These are phyloP conservation scores for Trichosporon inkin DNA, from an alignment of 1,284 basidiomycete genomes.

Conservation along the genomic window DNA sequence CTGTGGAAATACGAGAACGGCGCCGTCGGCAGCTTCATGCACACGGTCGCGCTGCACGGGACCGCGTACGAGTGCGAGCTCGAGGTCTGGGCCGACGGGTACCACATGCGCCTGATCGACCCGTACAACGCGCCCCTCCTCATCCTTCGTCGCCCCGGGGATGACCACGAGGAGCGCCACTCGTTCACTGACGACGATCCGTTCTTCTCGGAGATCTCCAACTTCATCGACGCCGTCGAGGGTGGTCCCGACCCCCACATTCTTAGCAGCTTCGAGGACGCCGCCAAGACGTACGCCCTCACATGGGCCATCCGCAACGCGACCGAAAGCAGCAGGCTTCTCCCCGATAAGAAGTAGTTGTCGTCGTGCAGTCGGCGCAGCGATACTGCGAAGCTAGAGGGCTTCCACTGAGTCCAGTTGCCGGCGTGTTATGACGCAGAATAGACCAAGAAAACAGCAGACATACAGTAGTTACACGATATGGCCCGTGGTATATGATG, in stretches of 20 bases:
- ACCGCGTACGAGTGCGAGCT: slow-evolving; percentile 88
- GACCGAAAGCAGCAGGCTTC: slow-evolving; percentile 25
- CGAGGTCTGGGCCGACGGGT: slow-evolving; percentile 79
- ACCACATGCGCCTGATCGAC: slow-evolving; percentile 67
- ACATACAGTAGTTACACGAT: no score
- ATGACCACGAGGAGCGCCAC: slow-evolving; percentile 73
- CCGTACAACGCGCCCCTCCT: slow-evolving; percentile 70
- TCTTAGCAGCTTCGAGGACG: slow-evolving; percentile 59
- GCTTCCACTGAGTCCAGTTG: no score
- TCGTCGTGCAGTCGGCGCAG: neutral
- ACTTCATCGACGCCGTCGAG: slow-evolving; percentile 76
- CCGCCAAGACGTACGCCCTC: slow-evolving; percentile 73
- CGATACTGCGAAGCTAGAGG: no score
- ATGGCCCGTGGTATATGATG: neutral
- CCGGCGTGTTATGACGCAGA: no score
- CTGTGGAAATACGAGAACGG: slow-evolving; percentile 79
- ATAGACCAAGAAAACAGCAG: neutral
- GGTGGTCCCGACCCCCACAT: slow-evolving; percentile 46
- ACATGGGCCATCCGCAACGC: slow-evolving; percentile 41
- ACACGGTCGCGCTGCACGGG: slow-evolving; percentile 82
- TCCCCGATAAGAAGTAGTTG: neutral
- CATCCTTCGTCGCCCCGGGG: slow-evolving; percentile 75
- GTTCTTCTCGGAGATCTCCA: slow-evolving; percentile 85
- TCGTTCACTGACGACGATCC: slow-evolving; percentile 77
- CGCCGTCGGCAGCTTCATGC: slow-evolving; percentile 85